Evolutionary conservation across 2,329 filamentous ascomycete species (phyloP).

Genomic region (Exophiala xenobiotica): DNA sequence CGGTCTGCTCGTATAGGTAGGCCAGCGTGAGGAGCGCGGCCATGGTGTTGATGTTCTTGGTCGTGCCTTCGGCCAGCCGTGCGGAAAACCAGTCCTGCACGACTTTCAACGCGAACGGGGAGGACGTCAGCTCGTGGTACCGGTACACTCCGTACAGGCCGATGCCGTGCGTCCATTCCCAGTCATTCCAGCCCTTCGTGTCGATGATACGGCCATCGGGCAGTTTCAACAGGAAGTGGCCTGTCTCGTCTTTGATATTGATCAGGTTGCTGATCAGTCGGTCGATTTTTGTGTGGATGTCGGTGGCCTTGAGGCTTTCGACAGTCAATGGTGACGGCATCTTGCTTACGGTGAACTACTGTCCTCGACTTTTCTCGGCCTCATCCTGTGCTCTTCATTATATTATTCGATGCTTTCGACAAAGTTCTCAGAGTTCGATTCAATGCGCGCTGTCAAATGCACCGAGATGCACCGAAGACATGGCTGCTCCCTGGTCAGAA

Average conservation of each 20-base stretch:
- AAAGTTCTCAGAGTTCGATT: no score
- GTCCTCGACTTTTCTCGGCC: no score
- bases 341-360: no score
- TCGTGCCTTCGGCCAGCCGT: slow-evolving; percentile 68
- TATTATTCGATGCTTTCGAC: background rate
- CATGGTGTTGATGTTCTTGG: slow-evolving; percentile 83
- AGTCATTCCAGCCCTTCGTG: slow-evolving; percentile 76
- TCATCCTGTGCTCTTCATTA: background rate
- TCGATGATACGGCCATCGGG: slow-evolving; percentile 74
- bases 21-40: slow-evolving; percentile 73
- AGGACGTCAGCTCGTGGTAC: slow-evolving; percentile 72
- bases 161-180: slow-evolving; percentile 72
- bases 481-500: background rate
- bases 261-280: slow-evolving; percentile 71
- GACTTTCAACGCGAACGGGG: slow-evolving; percentile 58
- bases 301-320: slow-evolving; percentile 19
- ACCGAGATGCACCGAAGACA: slow-evolving; percentile 3
- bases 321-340: slow-evolving; percentile 25
- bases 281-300: slow-evolving; percentile 58
- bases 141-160: slow-evolving; percentile 80
- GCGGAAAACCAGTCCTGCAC: slow-evolving; percentile 72
- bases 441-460: slow-evolving; percentile 1
- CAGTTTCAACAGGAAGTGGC: slow-evolving; percentile 69
- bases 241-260: slow-evolving; percentile 73
- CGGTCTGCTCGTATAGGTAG: slow-evolving; percentile 73